Evolutionary conservation across 202 grass and related monocot genomes (phyloP).

Genomic region (Panicum virgatum): DNA sequence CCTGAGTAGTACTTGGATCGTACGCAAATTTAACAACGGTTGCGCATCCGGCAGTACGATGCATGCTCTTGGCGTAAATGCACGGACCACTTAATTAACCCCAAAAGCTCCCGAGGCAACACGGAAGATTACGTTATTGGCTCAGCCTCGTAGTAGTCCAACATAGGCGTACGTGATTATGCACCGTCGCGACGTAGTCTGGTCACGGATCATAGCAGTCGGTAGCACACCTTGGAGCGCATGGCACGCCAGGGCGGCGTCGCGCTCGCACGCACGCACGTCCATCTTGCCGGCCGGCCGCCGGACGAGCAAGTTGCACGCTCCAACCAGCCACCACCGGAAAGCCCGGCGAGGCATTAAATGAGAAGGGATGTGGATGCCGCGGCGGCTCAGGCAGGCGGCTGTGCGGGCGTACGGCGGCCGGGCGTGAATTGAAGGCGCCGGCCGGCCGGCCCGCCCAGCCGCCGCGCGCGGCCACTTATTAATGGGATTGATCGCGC

Average conservation of each 20-base stretch:
- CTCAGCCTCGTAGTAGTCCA: no score
- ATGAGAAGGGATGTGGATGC: background rate
- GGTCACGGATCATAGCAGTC: background rate
- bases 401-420: background rate
- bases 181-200: no score
- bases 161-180: no score
- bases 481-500: background rate
- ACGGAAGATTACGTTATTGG: no score
- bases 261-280: background rate
- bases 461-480: background rate
- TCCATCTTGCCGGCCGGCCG: background rate
- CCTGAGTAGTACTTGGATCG: no score
- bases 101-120: no score
- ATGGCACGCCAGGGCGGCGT: background rate
- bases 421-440: background rate
- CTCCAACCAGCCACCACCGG: background rate
- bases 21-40: no score
- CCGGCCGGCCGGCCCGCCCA: background rate
- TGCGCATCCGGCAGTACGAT: no score
- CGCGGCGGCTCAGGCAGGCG: background rate
- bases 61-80: no score
- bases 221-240: background rate
- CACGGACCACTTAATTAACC: no score
- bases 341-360: conserved; percentile 14
- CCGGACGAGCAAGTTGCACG: background rate